Evolutionary conservation across 1,139 yeast species (phyloP).

Genomic region (Magnusiomyces clavatus): DNA sequence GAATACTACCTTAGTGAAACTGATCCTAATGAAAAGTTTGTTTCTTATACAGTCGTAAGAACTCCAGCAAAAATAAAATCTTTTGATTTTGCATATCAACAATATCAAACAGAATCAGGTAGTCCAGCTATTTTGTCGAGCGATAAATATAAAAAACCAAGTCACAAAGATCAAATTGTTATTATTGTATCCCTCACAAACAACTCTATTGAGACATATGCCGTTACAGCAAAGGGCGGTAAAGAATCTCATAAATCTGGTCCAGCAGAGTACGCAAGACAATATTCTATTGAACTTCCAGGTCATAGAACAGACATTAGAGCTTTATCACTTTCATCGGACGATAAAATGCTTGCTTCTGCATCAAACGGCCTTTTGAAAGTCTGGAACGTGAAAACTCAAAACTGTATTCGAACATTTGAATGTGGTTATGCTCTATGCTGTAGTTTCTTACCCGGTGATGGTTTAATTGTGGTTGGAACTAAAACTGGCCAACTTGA

Average conservation of each 20-base stretch:
- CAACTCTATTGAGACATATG: conserved; percentile 67
- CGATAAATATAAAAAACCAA: conserved; percentile 21
- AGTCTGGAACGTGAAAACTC: conserved; percentile 75
- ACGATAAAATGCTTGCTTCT: conserved; percentile 72
- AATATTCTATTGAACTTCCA: conserved; percentile 55
- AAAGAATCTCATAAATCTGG: conserved; percentile 32
- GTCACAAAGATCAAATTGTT: conserved; percentile 19
- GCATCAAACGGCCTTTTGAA: conserved; percentile 87
- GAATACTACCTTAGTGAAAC: conserved; percentile 40
- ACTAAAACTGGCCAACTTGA: conserved; percentile 82
- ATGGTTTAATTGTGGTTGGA: conserved; percentile 79
- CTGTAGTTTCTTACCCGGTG: conserved; percentile 84
- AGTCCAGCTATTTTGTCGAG: not conserved
- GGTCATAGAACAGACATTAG: conserved; percentile 92
- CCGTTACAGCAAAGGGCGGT: conserved; percentile 44
- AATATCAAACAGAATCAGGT: conserved; percentile 1
- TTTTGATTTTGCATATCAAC: conserved; percentile 28
- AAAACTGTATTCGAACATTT: conserved; percentile 74
- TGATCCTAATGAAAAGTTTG: conserved; percentile 25
- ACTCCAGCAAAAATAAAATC: conserved; percentile 30
- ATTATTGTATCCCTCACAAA: conserved; percentile 39
- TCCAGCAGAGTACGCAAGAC: conserved; percentile 44
- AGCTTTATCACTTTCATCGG: conserved; percentile 73
- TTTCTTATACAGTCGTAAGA: conserved; percentile 29
- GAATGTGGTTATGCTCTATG: conserved; percentile 85